These are phyloP conservation scores for Chrysanthemum lavandulifolium DNA, from an alignment of 129 eudicot species.

Conservation along the genomic window DNA sequence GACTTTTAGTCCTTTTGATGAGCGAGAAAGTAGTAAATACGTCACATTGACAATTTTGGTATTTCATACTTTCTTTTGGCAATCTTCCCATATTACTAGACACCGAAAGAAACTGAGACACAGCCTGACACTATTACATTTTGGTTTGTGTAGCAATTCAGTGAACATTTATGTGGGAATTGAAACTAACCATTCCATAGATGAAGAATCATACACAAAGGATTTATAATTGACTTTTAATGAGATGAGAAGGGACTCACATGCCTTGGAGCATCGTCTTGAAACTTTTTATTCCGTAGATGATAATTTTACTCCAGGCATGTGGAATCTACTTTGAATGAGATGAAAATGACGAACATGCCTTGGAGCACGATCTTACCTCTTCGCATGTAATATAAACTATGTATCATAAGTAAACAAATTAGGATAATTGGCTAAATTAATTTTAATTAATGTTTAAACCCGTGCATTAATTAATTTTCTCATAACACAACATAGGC, in stretches of 20 bases:
- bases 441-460: too few relatives aligned
- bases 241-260: constrained; percentile 25
- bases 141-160: constrained; percentile 63
- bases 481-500: too few relatives aligned
- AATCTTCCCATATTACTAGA: neutral
- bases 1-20: too few relatives aligned
- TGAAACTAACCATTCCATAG: constrained; percentile 27
- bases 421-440: too few relatives aligned
- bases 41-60: neutral
- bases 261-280: constrained; percentile 21
- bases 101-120: neutral
- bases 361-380: constrained; percentile 18
- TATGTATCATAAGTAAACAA: too few relatives aligned
- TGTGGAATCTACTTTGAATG: constrained; percentile 23
- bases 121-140: too few relatives aligned
- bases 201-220: constrained; percentile 1
- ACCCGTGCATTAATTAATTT: too few relatives aligned
- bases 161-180: constrained; percentile 96
- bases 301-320: constrained; percentile 22
- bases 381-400: too few relatives aligned
- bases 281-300: constrained; percentile 34
- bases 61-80: neutral
- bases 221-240: constrained; percentile 28
- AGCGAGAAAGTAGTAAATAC: too few relatives aligned
- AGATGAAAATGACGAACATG: constrained; percentile 18